Conservation (phyloP, 495 filamentous ascomycete species). For the Penicillium riverlandense region DNA sequence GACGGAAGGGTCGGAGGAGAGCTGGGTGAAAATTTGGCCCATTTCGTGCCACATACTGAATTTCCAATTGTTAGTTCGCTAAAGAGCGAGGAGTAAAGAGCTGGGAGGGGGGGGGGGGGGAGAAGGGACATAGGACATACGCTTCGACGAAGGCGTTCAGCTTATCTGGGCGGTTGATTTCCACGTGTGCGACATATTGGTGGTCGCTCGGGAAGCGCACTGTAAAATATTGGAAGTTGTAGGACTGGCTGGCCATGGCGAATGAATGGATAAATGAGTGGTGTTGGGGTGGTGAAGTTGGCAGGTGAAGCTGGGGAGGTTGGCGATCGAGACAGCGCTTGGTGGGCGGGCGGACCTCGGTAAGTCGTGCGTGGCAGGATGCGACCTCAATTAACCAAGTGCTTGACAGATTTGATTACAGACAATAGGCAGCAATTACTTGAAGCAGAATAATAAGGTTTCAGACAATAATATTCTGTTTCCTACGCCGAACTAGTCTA, state of each 20-base stretch:
- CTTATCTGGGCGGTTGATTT: slow-evolving; percentile 86
- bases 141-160: slow-evolving; percentile 82
- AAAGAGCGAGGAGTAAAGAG: not conserved
- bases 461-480: too few species aligned
- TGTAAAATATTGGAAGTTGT: slow-evolving; percentile 64
- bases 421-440: too few species aligned
- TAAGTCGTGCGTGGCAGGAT: too few species aligned
- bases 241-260: not conserved
- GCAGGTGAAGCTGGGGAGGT: too few species aligned
- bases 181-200: slow-evolving; percentile 77
- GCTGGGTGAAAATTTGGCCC: slow-evolving; percentile 58
- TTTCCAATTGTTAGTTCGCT: too few species aligned
- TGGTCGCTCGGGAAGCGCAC: slow-evolving; percentile 58
- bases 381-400: too few species aligned
- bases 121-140: slow-evolving; percentile 39
- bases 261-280: not conserved
- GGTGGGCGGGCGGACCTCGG: too few species aligned
- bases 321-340: too few species aligned
- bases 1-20: slow-evolving; percentile 65
- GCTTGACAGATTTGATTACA: too few species aligned
- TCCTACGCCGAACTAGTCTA: not conserved
- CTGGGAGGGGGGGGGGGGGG: too few species aligned
- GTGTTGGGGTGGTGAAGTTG: too few species aligned
- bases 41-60: slow-evolving; percentile 84
- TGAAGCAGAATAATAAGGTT: too few species aligned